Evolutionary conservation across 805 yeast genomes (phyloP), one percentile per base, ranked within the genome.

Genomic region (Suhomyces faveliae): DNA sequence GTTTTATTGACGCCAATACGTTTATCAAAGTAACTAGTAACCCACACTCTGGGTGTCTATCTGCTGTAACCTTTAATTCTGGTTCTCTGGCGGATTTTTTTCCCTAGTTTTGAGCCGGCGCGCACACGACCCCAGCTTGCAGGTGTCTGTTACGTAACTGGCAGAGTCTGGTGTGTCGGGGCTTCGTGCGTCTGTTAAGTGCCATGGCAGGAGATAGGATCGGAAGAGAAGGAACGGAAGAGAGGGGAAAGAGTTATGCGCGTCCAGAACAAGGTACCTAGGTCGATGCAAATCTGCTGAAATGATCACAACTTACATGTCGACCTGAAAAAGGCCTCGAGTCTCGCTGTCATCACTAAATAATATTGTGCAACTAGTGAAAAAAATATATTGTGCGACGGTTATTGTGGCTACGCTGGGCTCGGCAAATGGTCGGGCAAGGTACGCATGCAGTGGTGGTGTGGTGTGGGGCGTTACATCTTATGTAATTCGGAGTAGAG

Each of bases 51-150:
- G 5, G 20, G 37, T 33, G 15, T 33, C 21, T 3, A n/a, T 33
- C 21, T 33, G 21, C 21, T 33, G 19, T 33, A 33, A 17, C 21
- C 12, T 17, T n/a, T 20, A 21, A 37, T 12, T 37, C 40, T 19
- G 12, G 40, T 37, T 37, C 24, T 19, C 25, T 37, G 40, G 22
- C 25, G 25, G n/a, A 20, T 37, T 37, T 37, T 37, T 37, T 37
- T 21, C 40, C 15, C 20, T 37, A 21, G 40, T 15, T 15, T 37
- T 37, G 10, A 20, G 37, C 19, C 19, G 40, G 24, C 40, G 40
- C 40, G 38, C 25, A 21, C 40, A 37, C 40, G 40, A 37, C 40
- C 40, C 40, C 12, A 33, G 37, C 37, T 3, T 33, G 37, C 37
- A 15, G 9, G 27, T 7, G 9, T 10, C 27, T 7, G 10, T 33